Evolutionary conservation across 2,329 filamentous ascomycete genomes (phyloP), one percentile per base, ranked within the genome.

Genomic region (Nemania serpens): DNA sequence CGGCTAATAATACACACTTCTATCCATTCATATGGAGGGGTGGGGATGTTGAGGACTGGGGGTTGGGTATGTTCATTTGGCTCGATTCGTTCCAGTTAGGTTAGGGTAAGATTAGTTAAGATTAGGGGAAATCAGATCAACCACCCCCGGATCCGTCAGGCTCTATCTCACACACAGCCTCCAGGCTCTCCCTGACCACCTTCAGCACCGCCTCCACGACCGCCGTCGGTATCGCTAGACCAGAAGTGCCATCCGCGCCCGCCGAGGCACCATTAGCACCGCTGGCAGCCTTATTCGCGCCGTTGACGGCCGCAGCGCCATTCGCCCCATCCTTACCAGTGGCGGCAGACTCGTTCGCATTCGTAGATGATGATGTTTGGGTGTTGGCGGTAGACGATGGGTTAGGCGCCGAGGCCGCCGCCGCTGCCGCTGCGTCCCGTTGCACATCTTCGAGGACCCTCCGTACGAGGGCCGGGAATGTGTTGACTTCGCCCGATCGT

Each of bases 141-240:
- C 66, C 64, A 34, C 65, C 67, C 25, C 64, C 45, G 43, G 58
- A 54, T 18, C 66, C 69, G 50, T 71, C 72, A 22, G 53, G 49
- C 13, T 78, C 76, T 47, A 81, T 69, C 65, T 77, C 75, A 54
- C 76, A 77, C 12, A 85, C 78, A 39, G 76, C 71, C 64, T 87
- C 85, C 43, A 89, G 75, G 64, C 81, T 82, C 67, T 88, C 85
- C 59, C 82, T 78, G 29, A 86, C 86, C 34, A 84, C 77, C 65
- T 80, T 81, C n/a, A 88, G 76, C 4, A 85, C 85, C 66, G 89
- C 84, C 25, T 88, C 83, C 13, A 89, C 75, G n/a, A 88, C 84
- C 2, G 77, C 71, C 56, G 81, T 78, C 12, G 88, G 86, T 43
- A 89, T 73, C 34, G 85, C 86, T 13, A 88, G 78, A 66, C 73